Conservation (phyloP, 768 basidiomycete species). For the Hericium rajendrae region DNA sequence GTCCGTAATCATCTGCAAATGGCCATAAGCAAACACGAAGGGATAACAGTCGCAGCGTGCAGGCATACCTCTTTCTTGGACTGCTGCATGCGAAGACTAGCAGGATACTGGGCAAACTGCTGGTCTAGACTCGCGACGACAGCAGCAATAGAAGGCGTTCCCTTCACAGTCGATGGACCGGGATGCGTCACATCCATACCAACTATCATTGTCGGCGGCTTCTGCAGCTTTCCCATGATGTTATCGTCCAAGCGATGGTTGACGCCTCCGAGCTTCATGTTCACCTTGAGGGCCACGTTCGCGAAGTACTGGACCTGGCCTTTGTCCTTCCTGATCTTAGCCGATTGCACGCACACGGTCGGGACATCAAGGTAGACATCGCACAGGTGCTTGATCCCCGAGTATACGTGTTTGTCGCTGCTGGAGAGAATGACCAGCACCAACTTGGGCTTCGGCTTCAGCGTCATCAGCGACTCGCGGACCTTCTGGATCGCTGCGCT, state of each 20-base stretch:
- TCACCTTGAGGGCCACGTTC: slow-evolving; percentile 46
- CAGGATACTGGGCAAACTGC: slow-evolving; percentile 40
- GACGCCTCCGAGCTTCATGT: slow-evolving; percentile 46
- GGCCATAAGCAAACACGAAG: background rate
- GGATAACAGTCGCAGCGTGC: background rate
- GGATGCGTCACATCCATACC: slow-evolving; percentile 72
- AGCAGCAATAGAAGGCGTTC: slow-evolving; percentile 46
- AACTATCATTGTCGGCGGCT: slow-evolving; percentile 40
- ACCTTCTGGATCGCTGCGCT: slow-evolving; percentile 38
- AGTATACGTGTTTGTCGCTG: slow-evolving; percentile 38
- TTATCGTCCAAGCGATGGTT: slow-evolving; percentile 36
- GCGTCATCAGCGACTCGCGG: slow-evolving; percentile 25
- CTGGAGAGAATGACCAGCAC: slow-evolving; percentile 39
- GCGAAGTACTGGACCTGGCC: slow-evolving; percentile 46
- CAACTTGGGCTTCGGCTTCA: slow-evolving; percentile 32
- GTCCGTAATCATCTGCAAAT: slow-evolving; percentile 36
- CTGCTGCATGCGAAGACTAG: slow-evolving; percentile 38
- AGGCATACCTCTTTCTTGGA: slow-evolving; percentile 59
- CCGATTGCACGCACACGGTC: slow-evolving; percentile 66
- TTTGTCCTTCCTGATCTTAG: slow-evolving; percentile 60
- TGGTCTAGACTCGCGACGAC: slow-evolving; percentile 41
- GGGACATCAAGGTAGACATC: slow-evolving; percentile 40
- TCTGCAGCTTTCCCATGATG: slow-evolving; percentile 29
- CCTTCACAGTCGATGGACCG: slow-evolving; percentile 54
- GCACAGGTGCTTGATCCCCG: slow-evolving; percentile 42